Percentiles rank a stretch among this genome's conserved stretches.
Conservation (phyloP, 1,284 basidiomycete genomes). For the Austroboletus sp. region DNA sequence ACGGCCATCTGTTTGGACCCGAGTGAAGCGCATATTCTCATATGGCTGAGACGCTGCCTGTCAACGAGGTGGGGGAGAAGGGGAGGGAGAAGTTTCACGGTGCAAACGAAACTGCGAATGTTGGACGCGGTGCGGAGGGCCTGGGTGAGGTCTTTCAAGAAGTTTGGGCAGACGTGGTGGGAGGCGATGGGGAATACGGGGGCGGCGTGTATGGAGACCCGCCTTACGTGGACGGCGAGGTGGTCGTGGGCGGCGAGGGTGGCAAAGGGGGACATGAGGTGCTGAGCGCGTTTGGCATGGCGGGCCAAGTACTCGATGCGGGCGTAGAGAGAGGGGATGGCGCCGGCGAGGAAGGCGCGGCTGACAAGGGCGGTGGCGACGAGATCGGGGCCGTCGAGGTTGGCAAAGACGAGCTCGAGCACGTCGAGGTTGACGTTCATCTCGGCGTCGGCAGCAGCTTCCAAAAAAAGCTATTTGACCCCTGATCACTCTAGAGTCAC, state of each 20-base stretch:
- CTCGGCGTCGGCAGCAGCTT: background rate
- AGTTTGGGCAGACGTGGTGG: conserved; percentile 37
- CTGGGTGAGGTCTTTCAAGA: conserved; percentile 46
- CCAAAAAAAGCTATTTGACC: conserved; percentile 6
- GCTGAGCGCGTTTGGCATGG: conserved; percentile 48
- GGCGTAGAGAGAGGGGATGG: conserved; percentile 55
- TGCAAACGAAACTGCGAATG: conserved; percentile 50
- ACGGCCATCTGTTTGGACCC: conserved; percentile 43
- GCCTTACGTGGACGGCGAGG: conserved; percentile 52
- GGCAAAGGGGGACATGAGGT: conserved; percentile 55
- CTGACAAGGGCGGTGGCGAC: conserved; percentile 55
- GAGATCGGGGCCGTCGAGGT: conserved; percentile 50
- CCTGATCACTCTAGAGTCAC: conserved; percentile 10
- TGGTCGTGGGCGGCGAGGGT: conserved; percentile 46
- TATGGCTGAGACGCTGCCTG: conserved; percentile 40
- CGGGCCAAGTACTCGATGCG: conserved; percentile 46
- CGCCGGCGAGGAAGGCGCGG: conserved; percentile 54
- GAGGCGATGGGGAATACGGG: conserved; percentile 30
- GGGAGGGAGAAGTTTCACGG: conserved; percentile 39
- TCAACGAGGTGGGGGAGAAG: conserved; percentile 44
- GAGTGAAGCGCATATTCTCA: conserved; percentile 47
- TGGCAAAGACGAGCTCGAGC: conserved; percentile 54
- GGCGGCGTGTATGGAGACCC: conserved; percentile 51
- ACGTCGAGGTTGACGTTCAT: conserved; percentile 61
- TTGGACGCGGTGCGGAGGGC: conserved; percentile 47